Base-by-base conservation (phyloP, 2,329 filamentous ascomycete species). In the Neonectria magnoliae region DNA sequence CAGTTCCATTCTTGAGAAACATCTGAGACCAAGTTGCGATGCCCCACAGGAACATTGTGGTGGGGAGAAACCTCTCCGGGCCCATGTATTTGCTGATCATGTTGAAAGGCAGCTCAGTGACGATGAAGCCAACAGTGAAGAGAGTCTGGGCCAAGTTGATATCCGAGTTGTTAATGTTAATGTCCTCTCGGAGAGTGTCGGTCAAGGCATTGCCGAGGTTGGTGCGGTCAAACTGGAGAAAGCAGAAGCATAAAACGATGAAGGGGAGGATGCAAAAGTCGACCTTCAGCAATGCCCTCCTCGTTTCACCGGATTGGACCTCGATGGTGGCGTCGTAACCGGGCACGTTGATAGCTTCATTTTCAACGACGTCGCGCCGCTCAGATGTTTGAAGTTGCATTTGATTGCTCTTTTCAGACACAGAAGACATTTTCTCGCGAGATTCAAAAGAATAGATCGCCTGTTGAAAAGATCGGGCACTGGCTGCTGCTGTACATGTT, bases 101-200 rank as follows among this genome's bases (percentile, higher is more conserved):
- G 47, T 76, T 76, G 62, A 76, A 76, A 0, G 75, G 75, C 0
- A 76, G 8, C 57, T 84, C 79, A 5, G 80, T 78, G 5, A 86
- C 68, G 9, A 86, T 80, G 48, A 86, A 85, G 0, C 84, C 84
- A 2, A 81, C 79, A 0, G 82, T 83, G 11, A 85, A 78, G 18
- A 87, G 76, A 57, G 84, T 83, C n/a, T 84, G 81, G 0, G 85
- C 84, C 8, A 85, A 68, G 56, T 87, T 87, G 68, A 86, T 81
- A 52, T 87, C 80, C 55, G 83, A 79, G 38, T 84, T 85, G 1
- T 78, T 80, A 58, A 87, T 80, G 14, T 78, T 74, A 6, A 87
- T 79, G 60, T 87, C 84, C 3, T 77, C 63, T 14, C 82, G 79
- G 47, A 87, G 80, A 3, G 79, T 82, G 44, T 86, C 84, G 3